phyloP scores from a whole-genome alignment of 768 basidiomycete genomes.

The Cyclocybe aegerita region DNA sequence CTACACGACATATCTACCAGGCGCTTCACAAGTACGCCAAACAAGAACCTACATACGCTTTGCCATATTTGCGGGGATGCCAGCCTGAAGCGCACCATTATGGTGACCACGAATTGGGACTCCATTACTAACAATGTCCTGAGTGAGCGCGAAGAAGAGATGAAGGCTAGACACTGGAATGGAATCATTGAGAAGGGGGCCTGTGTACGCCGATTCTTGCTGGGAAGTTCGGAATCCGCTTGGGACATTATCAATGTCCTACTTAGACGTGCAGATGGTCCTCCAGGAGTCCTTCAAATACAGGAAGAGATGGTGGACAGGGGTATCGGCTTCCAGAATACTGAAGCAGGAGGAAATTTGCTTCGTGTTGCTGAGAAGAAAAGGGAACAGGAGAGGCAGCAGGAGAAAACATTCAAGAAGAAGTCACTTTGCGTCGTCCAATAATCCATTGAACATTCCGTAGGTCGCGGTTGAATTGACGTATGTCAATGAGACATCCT shows the following conservation, averaged over 20 bases:
- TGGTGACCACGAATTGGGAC: slow-evolving; percentile 9
- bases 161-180: background rate
- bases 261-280: background rate
- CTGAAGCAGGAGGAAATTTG: background rate
- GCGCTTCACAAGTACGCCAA: too few relatives aligned
- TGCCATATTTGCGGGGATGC: slow-evolving; percentile 13
- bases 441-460: too few relatives aligned
- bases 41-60: slow-evolving; percentile 12
- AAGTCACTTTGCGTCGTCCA: background rate
- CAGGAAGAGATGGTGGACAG: background rate
- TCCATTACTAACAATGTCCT: background rate
- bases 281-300: background rate
- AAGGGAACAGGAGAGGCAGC: background rate
- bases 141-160: background rate
- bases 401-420: background rate
- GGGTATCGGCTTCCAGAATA: background rate
- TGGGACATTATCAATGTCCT: background rate
- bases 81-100: background rate
- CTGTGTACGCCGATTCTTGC: background rate
- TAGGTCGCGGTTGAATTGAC: too few relatives aligned
- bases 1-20: slow-evolving; percentile 7
- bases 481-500: too few relatives aligned
- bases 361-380: background rate
- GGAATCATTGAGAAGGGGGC: background rate
- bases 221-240: background rate